Percentiles rank a stretch among this genome's conserved stretches.
These are phyloP conservation scores for Suillus placidus DNA, from an alignment of 768 basidiomycete species.

Conservation along the genomic window DNA sequence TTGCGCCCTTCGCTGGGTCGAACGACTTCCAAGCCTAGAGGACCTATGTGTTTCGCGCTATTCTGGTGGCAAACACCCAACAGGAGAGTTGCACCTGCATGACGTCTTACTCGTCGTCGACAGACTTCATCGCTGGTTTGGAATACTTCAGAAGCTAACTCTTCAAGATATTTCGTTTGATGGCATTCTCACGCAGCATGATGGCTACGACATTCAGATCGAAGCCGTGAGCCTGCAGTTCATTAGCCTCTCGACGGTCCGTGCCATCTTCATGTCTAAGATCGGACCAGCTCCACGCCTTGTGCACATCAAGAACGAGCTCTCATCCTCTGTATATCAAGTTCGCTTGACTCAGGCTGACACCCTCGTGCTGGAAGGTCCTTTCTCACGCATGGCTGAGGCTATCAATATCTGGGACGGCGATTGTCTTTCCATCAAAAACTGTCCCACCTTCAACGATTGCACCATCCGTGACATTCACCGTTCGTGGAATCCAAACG, in stretches of 20 bases:
- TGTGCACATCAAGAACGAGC: constrained; percentile 1
- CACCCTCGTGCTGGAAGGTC: constrained; percentile 3
- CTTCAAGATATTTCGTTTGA: constrained; percentile 5
- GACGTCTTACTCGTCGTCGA: constrained; percentile 1
- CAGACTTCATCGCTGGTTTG: neutral
- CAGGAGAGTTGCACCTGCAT: constrained; percentile 6
- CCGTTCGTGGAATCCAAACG: neutral
- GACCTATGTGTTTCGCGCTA: neutral
- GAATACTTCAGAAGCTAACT: neutral
- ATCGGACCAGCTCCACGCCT: constrained; percentile 49
- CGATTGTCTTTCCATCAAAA: neutral
- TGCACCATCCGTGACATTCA: neutral
- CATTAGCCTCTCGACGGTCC: constrained; percentile 2
- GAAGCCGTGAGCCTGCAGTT: constrained; percentile 7
- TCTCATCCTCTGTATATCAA: neutral
- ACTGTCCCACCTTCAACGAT: neutral
- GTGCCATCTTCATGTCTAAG: constrained; percentile 58
- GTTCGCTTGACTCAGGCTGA: constrained; percentile 1
- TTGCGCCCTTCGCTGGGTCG: constrained; percentile 1
- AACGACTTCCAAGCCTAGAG: neutral
- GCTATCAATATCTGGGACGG: constrained; percentile 3
- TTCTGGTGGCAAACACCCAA: neutral
- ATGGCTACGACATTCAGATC: constrained; percentile 13
- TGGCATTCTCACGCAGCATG: neutral
- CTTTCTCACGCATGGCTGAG: neutral